Percentiles rank a stretch among this genome's conserved stretches.
Evolutionary conservation across 352 stramenopile genomes (phyloP).

Genomic region (Phytophthora multivora): DNA sequence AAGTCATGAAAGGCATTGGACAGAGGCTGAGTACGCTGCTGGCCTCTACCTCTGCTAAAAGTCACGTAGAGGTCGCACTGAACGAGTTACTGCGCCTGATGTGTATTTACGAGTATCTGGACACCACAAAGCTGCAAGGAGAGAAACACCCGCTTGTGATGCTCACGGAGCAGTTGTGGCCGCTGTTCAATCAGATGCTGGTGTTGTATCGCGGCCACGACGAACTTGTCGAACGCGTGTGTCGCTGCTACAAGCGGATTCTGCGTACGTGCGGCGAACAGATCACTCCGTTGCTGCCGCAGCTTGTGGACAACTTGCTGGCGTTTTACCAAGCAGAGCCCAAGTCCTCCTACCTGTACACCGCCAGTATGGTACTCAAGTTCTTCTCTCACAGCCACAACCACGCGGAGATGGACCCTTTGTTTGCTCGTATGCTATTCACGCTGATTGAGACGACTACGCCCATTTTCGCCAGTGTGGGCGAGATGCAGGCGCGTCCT

Average conservation of each 20-base stretch:
- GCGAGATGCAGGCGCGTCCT: slow-evolving; percentile 78
- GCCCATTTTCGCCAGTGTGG: slow-evolving; percentile 73
- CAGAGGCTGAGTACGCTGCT: slow-evolving; percentile 56
- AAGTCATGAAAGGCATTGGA: slow-evolving; percentile 70
- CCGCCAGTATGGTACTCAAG: slow-evolving; percentile 85
- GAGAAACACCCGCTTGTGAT: slow-evolving; percentile 58
- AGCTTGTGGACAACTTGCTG: slow-evolving; percentile 80
- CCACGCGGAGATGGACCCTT: slow-evolving; percentile 38
- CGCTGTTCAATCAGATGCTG: slow-evolving; percentile 80
- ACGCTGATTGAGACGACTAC: slow-evolving; percentile 79
- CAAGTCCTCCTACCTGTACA: slow-evolving; percentile 89
- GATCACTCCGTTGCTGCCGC: slow-evolving; percentile 72
- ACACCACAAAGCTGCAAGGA: slow-evolving; percentile 34
- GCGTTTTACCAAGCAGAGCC: slow-evolving; percentile 75
- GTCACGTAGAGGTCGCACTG: slow-evolving; percentile 50
- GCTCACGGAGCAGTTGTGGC: slow-evolving; percentile 82
- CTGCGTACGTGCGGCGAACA: slow-evolving; percentile 65
- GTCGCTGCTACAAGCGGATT: slow-evolving; percentile 88
- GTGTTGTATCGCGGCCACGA: slow-evolving; percentile 74
- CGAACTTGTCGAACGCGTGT: slow-evolving; percentile 84
- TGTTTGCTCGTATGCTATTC: slow-evolving; percentile 66
- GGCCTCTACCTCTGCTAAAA: slow-evolving; percentile 31
- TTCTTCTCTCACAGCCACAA: slow-evolving; percentile 52
- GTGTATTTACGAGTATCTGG: slow-evolving; percentile 83
- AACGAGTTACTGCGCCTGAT: slow-evolving; percentile 83